Conservation (phyloP, 768 basidiomycete genomes). For the Auriscalpium vulgare region DNA sequence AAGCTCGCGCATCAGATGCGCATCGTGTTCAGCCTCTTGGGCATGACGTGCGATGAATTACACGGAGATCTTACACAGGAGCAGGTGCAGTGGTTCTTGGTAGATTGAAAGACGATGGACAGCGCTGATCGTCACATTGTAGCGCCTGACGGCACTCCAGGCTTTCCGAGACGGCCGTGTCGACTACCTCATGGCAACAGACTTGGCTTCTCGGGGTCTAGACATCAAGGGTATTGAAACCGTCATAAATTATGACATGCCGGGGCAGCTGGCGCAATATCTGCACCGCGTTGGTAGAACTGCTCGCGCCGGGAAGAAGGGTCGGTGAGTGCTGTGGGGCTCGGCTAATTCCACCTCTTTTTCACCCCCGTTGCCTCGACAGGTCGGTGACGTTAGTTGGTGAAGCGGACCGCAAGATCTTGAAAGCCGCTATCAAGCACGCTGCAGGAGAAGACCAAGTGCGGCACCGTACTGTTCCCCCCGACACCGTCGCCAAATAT, state of each 20-base stretch:
- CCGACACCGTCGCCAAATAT: conserved; percentile 68
- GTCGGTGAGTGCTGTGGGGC: conserved; percentile 51
- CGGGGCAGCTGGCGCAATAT: conserved; percentile 85
- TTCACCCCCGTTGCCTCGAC: not conserved
- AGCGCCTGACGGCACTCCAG: conserved; percentile 84
- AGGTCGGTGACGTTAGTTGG: conserved; percentile 95
- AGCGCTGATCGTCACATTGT: not conserved
- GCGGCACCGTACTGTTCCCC: conserved; percentile 79
- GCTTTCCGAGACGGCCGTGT: conserved; percentile 80
- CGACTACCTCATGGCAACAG: conserved; percentile 95
- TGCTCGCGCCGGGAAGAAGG: conserved; percentile 88
- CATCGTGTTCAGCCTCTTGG: conserved; percentile 82
- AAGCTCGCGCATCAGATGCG: conserved; percentile 96
- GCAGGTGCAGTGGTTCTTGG: conserved; percentile 46
- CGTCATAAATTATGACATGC: conserved; percentile 99
- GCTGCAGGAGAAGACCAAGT: conserved; percentile 71
- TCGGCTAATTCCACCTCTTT: not conserved
- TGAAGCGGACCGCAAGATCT: conserved; percentile 91
- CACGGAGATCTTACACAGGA: conserved; percentile 97
- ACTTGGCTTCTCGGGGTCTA: conserved; percentile 89
- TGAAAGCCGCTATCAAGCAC: conserved; percentile 92
- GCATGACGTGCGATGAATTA: conserved; percentile 84
- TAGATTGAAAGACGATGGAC: not conserved
- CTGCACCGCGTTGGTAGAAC: conserved; percentile 96
- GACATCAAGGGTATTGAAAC: conserved; percentile 98